Conservation (phyloP, 2,329 filamentous ascomycete species). For the Ophiostoma triangulosporum region DNA sequence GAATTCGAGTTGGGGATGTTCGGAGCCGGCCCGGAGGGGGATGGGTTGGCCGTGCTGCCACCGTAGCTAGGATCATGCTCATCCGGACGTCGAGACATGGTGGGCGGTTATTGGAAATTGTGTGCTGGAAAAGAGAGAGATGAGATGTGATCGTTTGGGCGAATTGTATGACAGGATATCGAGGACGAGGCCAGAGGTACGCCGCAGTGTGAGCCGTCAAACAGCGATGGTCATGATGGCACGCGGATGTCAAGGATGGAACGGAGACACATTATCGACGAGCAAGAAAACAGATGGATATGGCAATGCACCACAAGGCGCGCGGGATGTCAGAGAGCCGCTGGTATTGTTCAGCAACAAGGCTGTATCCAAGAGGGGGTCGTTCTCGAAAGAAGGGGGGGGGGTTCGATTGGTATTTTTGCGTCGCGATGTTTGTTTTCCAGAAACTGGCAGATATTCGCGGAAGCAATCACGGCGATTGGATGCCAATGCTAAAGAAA, state of each 20-base stretch:
- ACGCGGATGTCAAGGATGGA: not conserved
- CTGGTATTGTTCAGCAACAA: not conserved
- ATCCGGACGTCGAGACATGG: slow-evolving; percentile 19
- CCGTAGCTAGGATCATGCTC: slow-evolving; percentile 6
- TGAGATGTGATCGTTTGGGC: not conserved
- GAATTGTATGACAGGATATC: not conserved
- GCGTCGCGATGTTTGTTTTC: not conserved
- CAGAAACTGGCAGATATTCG: not conserved
- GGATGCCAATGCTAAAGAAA: not conserved
- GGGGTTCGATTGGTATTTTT: not conserved
- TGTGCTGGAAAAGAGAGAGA: no score
- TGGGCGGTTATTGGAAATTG: not conserved
- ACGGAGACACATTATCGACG: not conserved
- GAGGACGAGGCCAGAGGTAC: not conserved
- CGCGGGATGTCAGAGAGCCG: not conserved
- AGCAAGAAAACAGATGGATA: not conserved
- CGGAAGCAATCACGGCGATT: not conserved
- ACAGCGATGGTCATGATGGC: slow-evolving; percentile 2
- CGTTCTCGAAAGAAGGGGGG: not conserved
- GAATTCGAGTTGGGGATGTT: not conserved
- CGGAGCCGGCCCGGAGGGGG: not conserved
- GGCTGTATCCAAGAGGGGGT: not conserved
- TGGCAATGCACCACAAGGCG: not conserved
- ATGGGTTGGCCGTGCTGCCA: not conserved
- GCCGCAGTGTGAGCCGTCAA: not conserved